Percentiles rank a stretch among this genome's conserved stretches.
Conservation (phyloP, 768 basidiomycete species). For the Suillus decipiens region DNA sequence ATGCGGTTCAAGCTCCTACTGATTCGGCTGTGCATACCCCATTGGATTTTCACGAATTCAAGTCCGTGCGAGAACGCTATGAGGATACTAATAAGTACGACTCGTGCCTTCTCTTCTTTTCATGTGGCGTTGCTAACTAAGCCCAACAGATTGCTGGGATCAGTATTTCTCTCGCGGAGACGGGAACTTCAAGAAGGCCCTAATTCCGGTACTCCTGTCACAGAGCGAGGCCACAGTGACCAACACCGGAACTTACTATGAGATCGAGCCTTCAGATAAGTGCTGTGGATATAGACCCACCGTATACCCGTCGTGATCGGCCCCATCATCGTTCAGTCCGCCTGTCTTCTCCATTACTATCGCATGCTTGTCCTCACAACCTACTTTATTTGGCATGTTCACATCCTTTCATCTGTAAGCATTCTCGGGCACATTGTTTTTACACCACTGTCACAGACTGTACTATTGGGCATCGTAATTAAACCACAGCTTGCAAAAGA, state of each 20-base stretch:
- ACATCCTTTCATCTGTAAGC: not conserved
- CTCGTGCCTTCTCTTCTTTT: constrained; percentile 3
- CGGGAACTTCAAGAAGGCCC: constrained; percentile 27
- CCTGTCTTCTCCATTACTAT: not conserved
- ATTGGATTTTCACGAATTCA: constrained; percentile 40
- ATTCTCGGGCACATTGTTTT: not conserved
- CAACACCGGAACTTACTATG: constrained; percentile 3
- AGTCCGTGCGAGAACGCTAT: constrained; percentile 57
- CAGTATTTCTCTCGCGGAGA: constrained; percentile 64
- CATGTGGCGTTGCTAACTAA: constrained; percentile 11
- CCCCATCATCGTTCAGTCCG: not conserved
- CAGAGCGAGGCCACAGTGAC: not conserved
- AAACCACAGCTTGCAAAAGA: not conserved
- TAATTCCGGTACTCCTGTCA: constrained; percentile 1
- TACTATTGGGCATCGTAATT: constrained; percentile 2
- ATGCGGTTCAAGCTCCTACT: constrained; percentile 6
- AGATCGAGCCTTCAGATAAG: not conserved
- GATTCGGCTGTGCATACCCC: constrained; percentile 13
- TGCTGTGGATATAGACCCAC: not conserved
- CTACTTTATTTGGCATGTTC: constrained; percentile 5
- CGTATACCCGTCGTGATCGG: not conserved
- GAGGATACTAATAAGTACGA: constrained; percentile 65
- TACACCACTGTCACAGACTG: constrained; percentile 6
- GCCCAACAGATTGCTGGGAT: constrained; percentile 56
- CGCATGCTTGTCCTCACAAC: not conserved